These are phyloP conservation scores for Pseudozyma hubeiensis DNA, from an alignment of 1,284 basidiomycete species.

Conservation along the genomic window DNA sequence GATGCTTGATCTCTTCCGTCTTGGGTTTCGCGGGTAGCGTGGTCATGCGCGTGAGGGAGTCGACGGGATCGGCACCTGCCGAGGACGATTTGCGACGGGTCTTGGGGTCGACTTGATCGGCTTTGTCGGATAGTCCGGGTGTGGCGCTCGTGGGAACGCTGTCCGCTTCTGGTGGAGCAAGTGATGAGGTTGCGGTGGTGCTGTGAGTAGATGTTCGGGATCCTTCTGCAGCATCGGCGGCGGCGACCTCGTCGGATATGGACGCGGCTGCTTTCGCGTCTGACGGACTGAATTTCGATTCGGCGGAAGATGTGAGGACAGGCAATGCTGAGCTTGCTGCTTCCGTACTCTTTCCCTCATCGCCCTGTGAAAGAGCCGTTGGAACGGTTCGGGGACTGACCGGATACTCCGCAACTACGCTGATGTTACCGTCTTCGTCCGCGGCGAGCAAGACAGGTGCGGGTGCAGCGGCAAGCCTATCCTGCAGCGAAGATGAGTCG, in stretches of 20 bases:
- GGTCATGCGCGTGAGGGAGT: constrained; percentile 75
- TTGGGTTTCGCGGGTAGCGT: constrained; percentile 86
- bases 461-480: not conserved
- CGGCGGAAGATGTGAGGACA: not conserved
- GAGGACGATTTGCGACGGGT: constrained; percentile 44
- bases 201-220: not conserved
- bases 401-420: constrained; percentile 22
- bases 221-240: constrained; percentile 17
- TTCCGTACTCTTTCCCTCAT: not conserved
- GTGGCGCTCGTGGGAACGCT: not conserved
- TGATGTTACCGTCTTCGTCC: constrained; percentile 49
- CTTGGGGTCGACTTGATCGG: constrained; percentile 27
- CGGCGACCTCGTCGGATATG: constrained; percentile 29
- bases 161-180: not conserved
- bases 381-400: constrained; percentile 25
- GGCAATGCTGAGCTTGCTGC: not conserved
- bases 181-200: not conserved
- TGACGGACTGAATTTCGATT: not conserved
- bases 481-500: not conserved
- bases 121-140: constrained; percentile 43
- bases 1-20: constrained; percentile 83
- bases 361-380: not conserved
- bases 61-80: constrained; percentile 67
- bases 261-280: constrained; percentile 12
- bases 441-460: constrained; percentile 31